phyloP scores from a whole-genome alignment of 2,329 filamentous ascomycete species.

The Leptographium lundbergii region DNA sequence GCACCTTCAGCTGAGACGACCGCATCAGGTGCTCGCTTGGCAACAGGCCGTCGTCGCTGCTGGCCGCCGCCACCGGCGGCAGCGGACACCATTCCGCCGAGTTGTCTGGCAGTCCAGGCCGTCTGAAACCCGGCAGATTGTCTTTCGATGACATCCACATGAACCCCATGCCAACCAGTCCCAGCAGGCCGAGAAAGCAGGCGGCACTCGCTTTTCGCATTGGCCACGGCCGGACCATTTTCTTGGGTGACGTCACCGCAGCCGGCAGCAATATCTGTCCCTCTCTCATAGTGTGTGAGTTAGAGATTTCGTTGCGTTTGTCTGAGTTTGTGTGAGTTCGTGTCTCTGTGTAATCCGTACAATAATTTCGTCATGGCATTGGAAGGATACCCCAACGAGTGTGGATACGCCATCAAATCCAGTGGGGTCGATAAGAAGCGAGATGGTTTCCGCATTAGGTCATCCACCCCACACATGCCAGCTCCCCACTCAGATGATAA shows the following conservation, averaged over 20 bases:
- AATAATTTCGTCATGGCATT: background rate
- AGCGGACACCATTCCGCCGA: constrained; percentile 9
- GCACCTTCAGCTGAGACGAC: background rate
- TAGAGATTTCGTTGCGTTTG: background rate
- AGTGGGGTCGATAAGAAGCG: background rate
- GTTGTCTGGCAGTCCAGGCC: background rate
- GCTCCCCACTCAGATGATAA: constrained; percentile 1
- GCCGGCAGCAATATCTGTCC: background rate
- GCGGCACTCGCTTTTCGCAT: background rate
- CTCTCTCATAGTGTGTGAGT: background rate
- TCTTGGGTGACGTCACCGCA: background rate
- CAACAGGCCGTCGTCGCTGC: background rate
- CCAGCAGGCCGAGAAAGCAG: background rate
- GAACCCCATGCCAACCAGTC: background rate
- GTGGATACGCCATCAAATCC: too few species aligned
- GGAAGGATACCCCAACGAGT: too few species aligned
- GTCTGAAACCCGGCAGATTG: background rate
- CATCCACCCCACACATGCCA: background rate
- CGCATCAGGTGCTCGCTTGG: constrained; percentile 2
- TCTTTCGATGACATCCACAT: background rate
- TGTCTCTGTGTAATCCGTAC: background rate
- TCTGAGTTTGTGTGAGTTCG: background rate
- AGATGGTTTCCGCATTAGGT: background rate
- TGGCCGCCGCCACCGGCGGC: background rate
- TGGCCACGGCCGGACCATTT: background rate